Evolutionary conservation across 345 rosid species (phyloP).

Genomic region (Euphorbia peplus): DNA sequence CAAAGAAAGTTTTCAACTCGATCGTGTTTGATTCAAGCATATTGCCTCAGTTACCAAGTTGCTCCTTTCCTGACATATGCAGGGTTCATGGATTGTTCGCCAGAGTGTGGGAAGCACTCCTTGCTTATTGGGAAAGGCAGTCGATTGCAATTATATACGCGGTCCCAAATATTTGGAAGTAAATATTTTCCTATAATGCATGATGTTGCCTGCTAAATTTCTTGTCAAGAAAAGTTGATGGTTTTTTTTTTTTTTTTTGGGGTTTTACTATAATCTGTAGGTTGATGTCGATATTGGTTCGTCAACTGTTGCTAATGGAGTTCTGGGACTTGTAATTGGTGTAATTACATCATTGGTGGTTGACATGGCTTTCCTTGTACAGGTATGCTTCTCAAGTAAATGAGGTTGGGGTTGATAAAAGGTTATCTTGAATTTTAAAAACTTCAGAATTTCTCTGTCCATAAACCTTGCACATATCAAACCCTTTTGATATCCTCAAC

Average conservation of each 20-base stretch:
- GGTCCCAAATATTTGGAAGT: conserved; percentile 84
- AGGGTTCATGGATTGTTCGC: conserved; percentile 99
- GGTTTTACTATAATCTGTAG: conserved; percentile 34
- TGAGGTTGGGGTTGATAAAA: not conserved
- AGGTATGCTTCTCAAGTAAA: conserved; percentile 40
- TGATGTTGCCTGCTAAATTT: not conserved
- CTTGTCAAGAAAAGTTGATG: not conserved
- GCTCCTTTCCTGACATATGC: conserved; percentile 15
- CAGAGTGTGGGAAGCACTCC: conserved; percentile 99
- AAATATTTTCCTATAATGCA: conserved; percentile 10
- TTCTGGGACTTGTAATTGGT: conserved; percentile 94
- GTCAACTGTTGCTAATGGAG: conserved; percentile 98
- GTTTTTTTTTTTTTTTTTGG: too few relatives aligned
- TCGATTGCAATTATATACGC: conserved; percentile 92
- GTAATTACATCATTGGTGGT: conserved; percentile 87
- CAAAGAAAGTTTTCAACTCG: not conserved
- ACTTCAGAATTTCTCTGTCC: not conserved
- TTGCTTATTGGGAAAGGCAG: conserved; percentile 91
- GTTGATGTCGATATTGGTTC: conserved; percentile 97
- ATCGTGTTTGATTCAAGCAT: not conserved
- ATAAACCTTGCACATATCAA: too few relatives aligned
- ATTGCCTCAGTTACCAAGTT: not conserved
- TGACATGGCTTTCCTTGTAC: conserved; percentile 99
- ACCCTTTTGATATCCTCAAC: too few relatives aligned
- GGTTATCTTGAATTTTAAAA: too few relatives aligned